These are phyloP conservation scores for Cladophialophora yegresii DNA, from an alignment of 2,329 filamentous ascomycete genomes.

Conservation along the genomic window DNA sequence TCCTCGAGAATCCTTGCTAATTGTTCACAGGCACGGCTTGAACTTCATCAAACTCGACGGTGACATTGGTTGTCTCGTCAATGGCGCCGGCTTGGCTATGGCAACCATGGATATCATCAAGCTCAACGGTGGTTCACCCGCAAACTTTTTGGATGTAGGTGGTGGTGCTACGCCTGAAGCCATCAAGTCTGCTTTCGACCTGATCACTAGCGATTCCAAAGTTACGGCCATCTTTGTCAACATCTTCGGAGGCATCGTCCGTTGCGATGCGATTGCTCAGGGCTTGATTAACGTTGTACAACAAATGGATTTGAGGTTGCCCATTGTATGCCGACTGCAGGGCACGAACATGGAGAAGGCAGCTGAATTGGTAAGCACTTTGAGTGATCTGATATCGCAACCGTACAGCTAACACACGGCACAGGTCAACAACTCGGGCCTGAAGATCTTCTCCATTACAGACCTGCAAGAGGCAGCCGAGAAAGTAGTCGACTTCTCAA, in stretches of 20 bases:
- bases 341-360: constrained; percentile 98
- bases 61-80: constrained; percentile 93
- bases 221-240: constrained; percentile 99
- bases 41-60: constrained; percentile 99
- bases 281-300: constrained; percentile 94
- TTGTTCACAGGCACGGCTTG: constrained; percentile 61
- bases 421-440: constrained; percentile 88
- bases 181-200: constrained; percentile 96
- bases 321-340: constrained; percentile 95
- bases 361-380: constrained; percentile 68
- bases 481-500: constrained; percentile 98
- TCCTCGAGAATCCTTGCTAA: neutral
- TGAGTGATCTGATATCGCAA: constrained; percentile 1
- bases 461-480: constrained; percentile 96
- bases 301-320: constrained; percentile 92
- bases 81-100: constrained; percentile 98
- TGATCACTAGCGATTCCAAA: constrained; percentile 98
- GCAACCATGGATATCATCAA: constrained; percentile 99
- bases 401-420: neutral
- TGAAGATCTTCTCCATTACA: constrained; percentile 99
- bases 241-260: constrained; percentile 98
- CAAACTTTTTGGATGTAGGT: constrained; percentile 98
- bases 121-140: constrained; percentile 91
- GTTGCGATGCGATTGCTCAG: constrained; percentile 95
- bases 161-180: constrained; percentile 95